These are phyloP conservation scores for Termitomyces sp. DNA, from an alignment of 768 basidiomycete species.

Conservation along the genomic window DNA sequence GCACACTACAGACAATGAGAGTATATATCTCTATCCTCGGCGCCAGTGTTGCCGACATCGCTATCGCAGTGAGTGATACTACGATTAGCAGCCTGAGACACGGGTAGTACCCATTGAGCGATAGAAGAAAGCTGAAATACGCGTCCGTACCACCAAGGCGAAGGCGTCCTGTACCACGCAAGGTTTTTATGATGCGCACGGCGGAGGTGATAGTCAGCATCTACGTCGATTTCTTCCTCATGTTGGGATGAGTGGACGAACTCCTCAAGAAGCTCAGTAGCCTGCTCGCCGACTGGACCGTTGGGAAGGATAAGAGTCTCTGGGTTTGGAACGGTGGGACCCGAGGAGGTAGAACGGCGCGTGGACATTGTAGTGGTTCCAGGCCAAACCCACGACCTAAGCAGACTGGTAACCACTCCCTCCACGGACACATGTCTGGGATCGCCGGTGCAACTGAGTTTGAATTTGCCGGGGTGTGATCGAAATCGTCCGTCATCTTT, in stretches of 20 bases:
- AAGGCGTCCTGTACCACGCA: slow-evolving; percentile 78
- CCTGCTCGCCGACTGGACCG: slow-evolving; percentile 40
- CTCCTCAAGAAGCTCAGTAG: slow-evolving; percentile 43
- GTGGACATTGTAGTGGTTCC: slow-evolving; percentile 3
- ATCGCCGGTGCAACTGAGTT: too few relatives aligned
- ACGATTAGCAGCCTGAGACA: slow-evolving; percentile 51
- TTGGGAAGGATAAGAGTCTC: slow-evolving; percentile 41
- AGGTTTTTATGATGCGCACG: slow-evolving; percentile 18
- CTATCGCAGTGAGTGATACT: slow-evolving; percentile 53
- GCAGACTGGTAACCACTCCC: too few relatives aligned
- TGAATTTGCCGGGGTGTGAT: too few relatives aligned
- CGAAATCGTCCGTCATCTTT: background rate
- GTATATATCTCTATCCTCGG: slow-evolving; percentile 75
- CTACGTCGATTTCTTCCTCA: slow-evolving; percentile 25
- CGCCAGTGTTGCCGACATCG: slow-evolving; percentile 54
- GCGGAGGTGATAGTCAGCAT: slow-evolving; percentile 21
- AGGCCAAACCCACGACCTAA: slow-evolving; percentile 2
- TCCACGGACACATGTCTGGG: too few relatives aligned
- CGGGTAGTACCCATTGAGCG: background rate
- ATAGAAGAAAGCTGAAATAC: background rate
- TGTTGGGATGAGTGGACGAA: slow-evolving; percentile 37
- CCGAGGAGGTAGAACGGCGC: slow-evolving; percentile 12
- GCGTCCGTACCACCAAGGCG: slow-evolving; percentile 60
- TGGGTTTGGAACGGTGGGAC: slow-evolving; percentile 24
- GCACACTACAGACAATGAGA: slow-evolving; percentile 63